Base-by-base conservation (phyloP, 805 yeast genomes). In the Candida nitratophila region DNA sequence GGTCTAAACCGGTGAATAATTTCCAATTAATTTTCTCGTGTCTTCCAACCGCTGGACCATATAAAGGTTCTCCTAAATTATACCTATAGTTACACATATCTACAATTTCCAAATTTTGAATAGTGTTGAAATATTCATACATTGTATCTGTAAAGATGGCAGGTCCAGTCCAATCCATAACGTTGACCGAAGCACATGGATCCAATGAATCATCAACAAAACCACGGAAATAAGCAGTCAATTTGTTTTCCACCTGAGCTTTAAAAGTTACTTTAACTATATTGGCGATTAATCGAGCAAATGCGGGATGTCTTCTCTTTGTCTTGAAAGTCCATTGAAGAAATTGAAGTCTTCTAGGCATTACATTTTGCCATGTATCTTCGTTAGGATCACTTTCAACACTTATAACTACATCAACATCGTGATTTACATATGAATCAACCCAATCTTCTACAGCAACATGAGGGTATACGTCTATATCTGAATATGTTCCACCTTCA, bases 301-400 rank as follows among this genome's bases (percentile, higher is more conserved):
- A 64, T 8, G 74, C 56, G 1, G 81, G 82, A 56, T 77, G 83
- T n/a, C 77, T 74, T 11, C 73, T 75, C 49, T 71, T 74, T 20
- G 76, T 65, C 53, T 75, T 79, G 39, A 77, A 57, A 3, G 76
- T 70, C 66, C 77, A 77, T 54, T 76, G 79, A 34, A 75, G 70
- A 47, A 76, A 65, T 50, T 76, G 81, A 29, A 75, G 59, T 47
- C 81, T 60, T 41, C 75, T 53, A 14, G 65, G 65, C 36, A 62
- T 59, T 43, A 26, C 64, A 19, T 61, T 54, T 35, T 66, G 58
- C 81, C 81, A 76, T 45, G 69, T 61, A n/a, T 66, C 62, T 20
- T 66, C 60, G 42, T 65, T 70, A 37, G 70, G 55, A 49, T 77
- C 82, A 16, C 65, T 60, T 45, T 76, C 82, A 37, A 77, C 60